Conservation (phyloP, 23 red algal genomes). For the Cyanidioschyzon merolae region DNA sequence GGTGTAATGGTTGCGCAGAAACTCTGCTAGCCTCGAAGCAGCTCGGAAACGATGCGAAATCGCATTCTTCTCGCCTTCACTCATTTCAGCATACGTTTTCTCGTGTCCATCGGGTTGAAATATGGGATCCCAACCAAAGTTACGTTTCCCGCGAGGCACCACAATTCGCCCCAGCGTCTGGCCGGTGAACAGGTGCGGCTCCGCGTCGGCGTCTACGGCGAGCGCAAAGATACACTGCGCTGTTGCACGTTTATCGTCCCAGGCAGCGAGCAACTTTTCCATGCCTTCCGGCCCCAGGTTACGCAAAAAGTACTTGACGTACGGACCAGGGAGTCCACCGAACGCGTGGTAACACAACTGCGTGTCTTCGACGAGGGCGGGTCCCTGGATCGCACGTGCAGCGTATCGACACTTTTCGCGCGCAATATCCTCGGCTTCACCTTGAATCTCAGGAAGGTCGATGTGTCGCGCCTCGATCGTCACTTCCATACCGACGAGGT, state of each 20-base stretch:
- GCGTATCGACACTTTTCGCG: conserved; percentile 52
- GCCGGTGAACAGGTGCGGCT: conserved; percentile 30
- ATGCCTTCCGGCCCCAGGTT: conserved; percentile 64
- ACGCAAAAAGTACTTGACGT: conserved; percentile 84
- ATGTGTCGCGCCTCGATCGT: conserved; percentile 19
- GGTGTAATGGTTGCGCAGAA: not conserved
- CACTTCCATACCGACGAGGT: not conserved
- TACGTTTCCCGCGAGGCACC: conserved; percentile 25
- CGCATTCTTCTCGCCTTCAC: conserved; percentile 51
- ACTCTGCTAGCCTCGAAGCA: conserved; percentile 30
- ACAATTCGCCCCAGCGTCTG: conserved; percentile 63
- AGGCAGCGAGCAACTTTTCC: conserved; percentile 49
- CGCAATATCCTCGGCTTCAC: conserved; percentile 56
- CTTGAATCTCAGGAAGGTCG: conserved; percentile 88
- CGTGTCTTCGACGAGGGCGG: conserved; percentile 83
- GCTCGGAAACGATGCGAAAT: conserved; percentile 76
- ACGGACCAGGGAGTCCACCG: conserved; percentile 76
- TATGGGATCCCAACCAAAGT: conserved; percentile 95
- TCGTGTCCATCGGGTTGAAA: conserved; percentile 67
- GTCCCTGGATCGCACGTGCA: conserved; percentile 31
- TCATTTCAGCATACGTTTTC: conserved; percentile 90
- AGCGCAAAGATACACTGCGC: conserved; percentile 82
- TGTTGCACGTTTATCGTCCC: conserved; percentile 66
- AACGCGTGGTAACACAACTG: conserved; percentile 69
- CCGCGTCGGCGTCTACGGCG: not conserved